Percentiles rank a stretch among this genome's conserved stretches.
phyloP scores from a whole-genome alignment of 768 basidiomycete species.

The Fomitopsis pulvina region DNA sequence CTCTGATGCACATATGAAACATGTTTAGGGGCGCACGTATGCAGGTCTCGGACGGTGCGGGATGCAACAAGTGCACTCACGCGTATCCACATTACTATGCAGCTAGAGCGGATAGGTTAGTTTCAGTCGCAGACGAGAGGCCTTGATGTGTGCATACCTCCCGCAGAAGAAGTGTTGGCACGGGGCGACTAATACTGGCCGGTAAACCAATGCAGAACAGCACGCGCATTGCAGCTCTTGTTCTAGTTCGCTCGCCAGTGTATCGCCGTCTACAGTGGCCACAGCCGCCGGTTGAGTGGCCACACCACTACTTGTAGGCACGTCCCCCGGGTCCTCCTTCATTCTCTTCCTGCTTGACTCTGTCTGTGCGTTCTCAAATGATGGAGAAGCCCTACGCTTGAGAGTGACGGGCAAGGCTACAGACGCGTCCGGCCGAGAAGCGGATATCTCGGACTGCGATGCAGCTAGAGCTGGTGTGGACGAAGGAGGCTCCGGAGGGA shows the following conservation, averaged over 20 bases:
- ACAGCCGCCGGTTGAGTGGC: not conserved
- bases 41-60: not conserved
- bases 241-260: conserved; percentile 54
- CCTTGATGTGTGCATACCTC: conserved; percentile 43
- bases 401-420: conserved; percentile 19
- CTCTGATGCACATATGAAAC: conserved; percentile 1
- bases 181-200: conserved; percentile 74
- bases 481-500: not conserved
- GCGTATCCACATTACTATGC: conserved; percentile 76
- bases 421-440: not conserved
- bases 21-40: not conserved
- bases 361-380: conserved; percentile 41
- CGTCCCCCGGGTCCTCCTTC: conserved; percentile 32
- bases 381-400: conserved; percentile 59
- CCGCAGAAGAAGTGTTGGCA: conserved; percentile 92
- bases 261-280: conserved; percentile 19
- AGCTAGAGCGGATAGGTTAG: conserved; percentile 38
- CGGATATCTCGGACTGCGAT: not conserved
- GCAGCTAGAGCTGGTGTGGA: not conserved
- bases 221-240: conserved; percentile 83
- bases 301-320: not conserved
- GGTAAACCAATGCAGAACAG: conserved; percentile 76
- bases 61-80: conserved; percentile 40
- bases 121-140: not conserved
- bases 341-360: conserved; percentile 53